Evolutionary conservation across 2,329 filamentous ascomycete genomes (phyloP), one percentile per base, ranked within the genome.

Genomic region (Aspergillus brasiliensis): DNA sequence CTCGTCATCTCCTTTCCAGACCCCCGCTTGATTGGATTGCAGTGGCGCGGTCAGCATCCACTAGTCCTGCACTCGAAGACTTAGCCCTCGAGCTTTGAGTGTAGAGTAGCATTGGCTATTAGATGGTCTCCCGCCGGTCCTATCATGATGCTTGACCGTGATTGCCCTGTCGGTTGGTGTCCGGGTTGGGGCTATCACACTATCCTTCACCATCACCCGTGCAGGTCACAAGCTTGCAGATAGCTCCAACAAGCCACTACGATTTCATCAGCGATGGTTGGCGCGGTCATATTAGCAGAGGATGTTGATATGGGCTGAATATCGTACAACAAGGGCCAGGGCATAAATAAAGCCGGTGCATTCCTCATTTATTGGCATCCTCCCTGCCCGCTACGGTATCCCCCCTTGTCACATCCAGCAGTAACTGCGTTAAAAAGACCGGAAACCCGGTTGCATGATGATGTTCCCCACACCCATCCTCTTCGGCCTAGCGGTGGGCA

Each of bases 401-500:
- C 38, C 48, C 52, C 48, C 37, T 19, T 34, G 6, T 25, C 19
- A 5, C 17, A 25, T 23, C 13, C 19, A 21, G 11, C 31, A 34
- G 13, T 13, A 34, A 34, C 31, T 34, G 31, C 10, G 38, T 19
- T 7, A 17, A 17, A 42, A n/a, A 4, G 44, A 25, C 23, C 44
- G 8, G 42, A 13, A 46, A 25, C 42, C 6, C 25, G 5, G 13
- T 19, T 23, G 40, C 19, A 44, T 19, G 37, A 44, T 44, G 17
- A 54, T 44, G 25, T 21, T 37, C 8, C 17, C 28, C 38, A 15
- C 38, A 5, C 5, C 17, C 21, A 15, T 65, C 23, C 23, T 56
- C 13, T 37, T 58, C 49, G 42, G 21, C 48, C 17, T 51, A 17
- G 19, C 61, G n/a, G 56, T 61, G 28, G 49, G 56, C 8, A 55